Conservation (phyloP, 2,329 filamentous ascomycete genomes). For the Pleoardoris graminearum region DNA sequence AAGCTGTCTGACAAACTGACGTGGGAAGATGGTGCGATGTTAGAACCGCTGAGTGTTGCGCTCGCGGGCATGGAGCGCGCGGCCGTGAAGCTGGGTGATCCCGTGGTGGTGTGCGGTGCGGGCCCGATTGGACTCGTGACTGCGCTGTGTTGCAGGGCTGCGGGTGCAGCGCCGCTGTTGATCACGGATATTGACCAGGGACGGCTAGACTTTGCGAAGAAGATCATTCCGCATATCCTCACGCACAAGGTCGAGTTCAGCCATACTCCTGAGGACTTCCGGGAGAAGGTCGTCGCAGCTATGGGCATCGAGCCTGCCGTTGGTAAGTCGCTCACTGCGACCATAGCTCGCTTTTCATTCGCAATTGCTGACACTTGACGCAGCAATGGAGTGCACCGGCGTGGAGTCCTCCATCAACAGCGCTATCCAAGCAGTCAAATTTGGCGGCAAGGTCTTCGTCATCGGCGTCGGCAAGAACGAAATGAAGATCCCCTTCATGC, state of each 20-base stretch:
- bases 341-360: not conserved
- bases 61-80: constrained; percentile 86
- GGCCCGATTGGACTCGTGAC: constrained; percentile 93
- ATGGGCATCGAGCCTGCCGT: constrained; percentile 81
- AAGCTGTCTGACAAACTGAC: constrained; percentile 86
- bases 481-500: constrained; percentile 95
- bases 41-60: constrained; percentile 88
- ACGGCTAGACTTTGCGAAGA: constrained; percentile 80
- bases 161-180: constrained; percentile 86
- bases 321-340: not conserved
- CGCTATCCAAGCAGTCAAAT: constrained; percentile 88
- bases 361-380: not conserved
- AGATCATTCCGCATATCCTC: constrained; percentile 75
- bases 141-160: constrained; percentile 79
- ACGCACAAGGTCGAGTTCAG: constrained; percentile 76
- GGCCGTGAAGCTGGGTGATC: constrained; percentile 78
- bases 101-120: constrained; percentile 86
- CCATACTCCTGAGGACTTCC: constrained; percentile 70
- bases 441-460: constrained; percentile 95
- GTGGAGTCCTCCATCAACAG: constrained; percentile 85
- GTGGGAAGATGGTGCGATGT: constrained; percentile 85
- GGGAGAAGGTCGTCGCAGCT: constrained; percentile 66
- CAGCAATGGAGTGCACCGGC: constrained; percentile 87
- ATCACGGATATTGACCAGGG: constrained; percentile 94
- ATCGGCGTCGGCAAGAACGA: constrained; percentile 95